Evolutionary conservation across 2,329 filamentous ascomycete species (phyloP), one percentile per base, ranked within the genome.

Genomic region (Chrysosporium queenslandicum): DNA sequence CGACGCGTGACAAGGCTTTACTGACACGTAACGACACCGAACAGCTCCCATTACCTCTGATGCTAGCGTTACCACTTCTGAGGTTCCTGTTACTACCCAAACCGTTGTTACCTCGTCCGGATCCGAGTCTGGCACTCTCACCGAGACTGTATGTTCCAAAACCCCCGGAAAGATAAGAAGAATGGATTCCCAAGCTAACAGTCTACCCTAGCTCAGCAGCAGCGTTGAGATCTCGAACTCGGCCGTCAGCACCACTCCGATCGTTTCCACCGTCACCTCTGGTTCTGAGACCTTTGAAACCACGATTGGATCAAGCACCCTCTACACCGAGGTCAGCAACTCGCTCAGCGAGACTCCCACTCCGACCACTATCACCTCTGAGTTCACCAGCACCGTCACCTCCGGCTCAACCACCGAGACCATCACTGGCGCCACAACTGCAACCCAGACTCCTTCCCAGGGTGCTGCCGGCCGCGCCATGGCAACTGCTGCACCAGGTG

Each of bases 351-450:
- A 37, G 41, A 40, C 53, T 6, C 41, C 9, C n/a, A 39, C 50
- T 25, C 51, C 56, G 48, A 49, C 39, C 45, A 49, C 58, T 18
- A 23, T 58, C 14, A 56, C 54, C 36, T 56, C 55, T 16, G 43
- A 61, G 50, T 63, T 66, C 53, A 59, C 56, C 11, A 46, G 43
- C 47, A 46, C 58, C 16, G 23, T 58, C 7, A 56, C 53, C 37
- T 56, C 55, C 11, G 43, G 60, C 52, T 63, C 66, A 51, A 58
- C 60, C 37, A 63, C 63, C 20, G 50, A 56, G 16, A 55, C 56
- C 40, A 61, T 60, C 29, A 53, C 58, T 47, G 61, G 59, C 63
- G 37, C 58, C 39, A 59, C 57, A 12, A 61, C 60, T 7, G 20
- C 42, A 34, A 41, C 37, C 37, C 47, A 30, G 9, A 25, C 37